A percentile compares a stretch with the other conserved stretches of the same genome.
phyloP scores from a whole-genome alignment of 495 filamentous ascomycete genomes.

The Podospora comata region DNA sequence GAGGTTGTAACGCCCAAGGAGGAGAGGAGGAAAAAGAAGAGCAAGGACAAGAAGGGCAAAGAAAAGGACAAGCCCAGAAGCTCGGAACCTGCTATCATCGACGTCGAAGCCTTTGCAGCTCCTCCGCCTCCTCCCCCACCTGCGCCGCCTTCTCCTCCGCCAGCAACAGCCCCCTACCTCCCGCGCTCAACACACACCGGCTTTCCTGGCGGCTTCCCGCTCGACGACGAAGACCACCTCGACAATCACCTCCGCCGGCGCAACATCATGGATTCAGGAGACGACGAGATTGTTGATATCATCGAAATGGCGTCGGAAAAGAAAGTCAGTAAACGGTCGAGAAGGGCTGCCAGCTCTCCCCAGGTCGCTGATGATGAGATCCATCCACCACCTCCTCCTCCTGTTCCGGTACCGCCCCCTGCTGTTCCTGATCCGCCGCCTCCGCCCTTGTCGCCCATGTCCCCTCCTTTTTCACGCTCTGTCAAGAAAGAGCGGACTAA shows the following conservation, averaged over 20 bases:
- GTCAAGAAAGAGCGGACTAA: conserved; percentile 47
- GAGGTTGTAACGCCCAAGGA: conserved; percentile 21
- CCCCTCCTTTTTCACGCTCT: conserved; percentile 20
- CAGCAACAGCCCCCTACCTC: conserved; percentile 3
- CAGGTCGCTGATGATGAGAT: conserved; percentile 29
- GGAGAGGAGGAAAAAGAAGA: conserved; percentile 30
- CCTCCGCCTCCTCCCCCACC: conserved; percentile 22
- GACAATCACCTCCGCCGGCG: conserved; percentile 2
- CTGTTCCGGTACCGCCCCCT: conserved; percentile 33
- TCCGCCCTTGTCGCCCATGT: conserved; percentile 21
- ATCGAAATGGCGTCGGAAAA: conserved; percentile 45
- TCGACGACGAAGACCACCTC: conserved; percentile 33
- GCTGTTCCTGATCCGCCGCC: conserved; percentile 46
- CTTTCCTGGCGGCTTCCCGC: conserved; percentile 49
- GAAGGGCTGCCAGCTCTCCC: conserved; percentile 22
- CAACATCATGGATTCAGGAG: conserved; percentile 12
- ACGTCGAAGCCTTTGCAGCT: conserved; percentile 23
- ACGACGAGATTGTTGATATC: conserved; percentile 45
- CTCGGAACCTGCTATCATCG: conserved; percentile 10
- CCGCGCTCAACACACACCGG: conserved; percentile 52
- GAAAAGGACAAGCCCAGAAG: conserved; percentile 18
- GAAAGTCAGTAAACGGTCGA: conserved; percentile 38
- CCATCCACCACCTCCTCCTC: conserved; percentile 24
- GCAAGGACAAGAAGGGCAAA: conserved; percentile 24
- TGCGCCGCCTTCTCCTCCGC: conserved; percentile 26